These are phyloP conservation scores for Syzygium grande DNA, from an alignment of 345 rosid genomes.

Conservation along the genomic window DNA sequence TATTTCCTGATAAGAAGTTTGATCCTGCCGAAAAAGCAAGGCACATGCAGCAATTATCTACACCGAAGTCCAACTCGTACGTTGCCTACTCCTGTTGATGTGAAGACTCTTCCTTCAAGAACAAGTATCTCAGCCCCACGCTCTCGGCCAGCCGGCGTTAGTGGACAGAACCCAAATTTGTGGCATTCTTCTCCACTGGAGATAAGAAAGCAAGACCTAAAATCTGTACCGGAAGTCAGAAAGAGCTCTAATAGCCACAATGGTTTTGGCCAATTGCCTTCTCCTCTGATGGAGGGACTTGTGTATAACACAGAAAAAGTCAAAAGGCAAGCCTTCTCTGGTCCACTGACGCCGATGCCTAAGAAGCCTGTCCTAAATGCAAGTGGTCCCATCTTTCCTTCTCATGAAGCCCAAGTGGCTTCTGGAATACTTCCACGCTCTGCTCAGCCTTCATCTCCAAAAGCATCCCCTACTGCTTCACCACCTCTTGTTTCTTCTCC, in stretches of 20 bases:
- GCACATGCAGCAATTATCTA: conserved; percentile 31
- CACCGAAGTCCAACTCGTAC: conserved; percentile 44
- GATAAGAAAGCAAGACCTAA: conserved; percentile 45
- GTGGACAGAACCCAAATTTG: conserved; percentile 32
- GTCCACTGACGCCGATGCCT: conserved; percentile 51
- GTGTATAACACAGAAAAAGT: conserved; percentile 35
- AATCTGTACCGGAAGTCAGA: conserved; percentile 18
- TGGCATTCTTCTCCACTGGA: conserved; percentile 92
- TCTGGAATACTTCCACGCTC: conserved; percentile 36
- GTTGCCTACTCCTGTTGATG: conserved; percentile 80
- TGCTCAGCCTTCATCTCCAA: conserved; percentile 54
- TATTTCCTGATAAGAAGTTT: conserved; percentile 61
- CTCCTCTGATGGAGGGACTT: conserved; percentile 43
- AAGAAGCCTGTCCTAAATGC: conserved; percentile 39
- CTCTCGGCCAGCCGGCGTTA: conserved; percentile 27
- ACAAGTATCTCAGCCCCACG: conserved; percentile 23
- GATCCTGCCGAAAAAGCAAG: conserved; percentile 54
- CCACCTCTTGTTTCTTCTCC: conserved; percentile 84
- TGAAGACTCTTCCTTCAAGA: conserved; percentile 37
- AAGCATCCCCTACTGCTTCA: conserved; percentile 68
- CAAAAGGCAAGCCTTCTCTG: conserved; percentile 62
- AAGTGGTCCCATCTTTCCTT: conserved; percentile 30
- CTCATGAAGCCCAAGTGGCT: conserved; percentile 33
- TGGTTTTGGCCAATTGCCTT: conserved; percentile 44
- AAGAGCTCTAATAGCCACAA: conserved; percentile 20